Evolutionary conservation across 202 grass and related monocot species (phyloP).

Genomic region (Brachypodium distachyon): DNA sequence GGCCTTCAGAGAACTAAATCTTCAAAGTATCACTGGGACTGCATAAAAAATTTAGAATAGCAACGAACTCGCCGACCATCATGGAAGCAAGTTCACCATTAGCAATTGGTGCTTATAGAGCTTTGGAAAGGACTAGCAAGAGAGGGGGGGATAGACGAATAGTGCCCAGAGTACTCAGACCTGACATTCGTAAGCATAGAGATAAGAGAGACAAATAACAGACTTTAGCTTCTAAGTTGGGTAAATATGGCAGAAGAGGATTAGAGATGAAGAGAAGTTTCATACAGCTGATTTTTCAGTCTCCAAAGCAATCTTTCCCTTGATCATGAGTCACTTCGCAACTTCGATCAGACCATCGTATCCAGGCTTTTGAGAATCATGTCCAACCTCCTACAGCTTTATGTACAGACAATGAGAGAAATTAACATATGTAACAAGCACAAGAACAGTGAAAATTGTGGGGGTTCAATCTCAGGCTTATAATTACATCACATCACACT

Average conservation of each 20-base stretch:
- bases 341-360: conserved; percentile 76
- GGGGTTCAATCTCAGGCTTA: neutral
- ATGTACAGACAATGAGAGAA: conserved; percentile 17
- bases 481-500: neutral
- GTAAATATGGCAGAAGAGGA: neutral
- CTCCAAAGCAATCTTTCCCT: conserved; percentile 64
- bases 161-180: conserved; percentile 62
- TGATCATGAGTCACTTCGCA: conserved; percentile 58
- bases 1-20: neutral
- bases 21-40: neutral
- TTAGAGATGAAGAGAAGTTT: neutral
- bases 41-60: neutral
- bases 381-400: conserved; percentile 90
- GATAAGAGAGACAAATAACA: neutral
- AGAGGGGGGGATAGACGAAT: conserved; percentile 75
- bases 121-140: conserved; percentile 76
- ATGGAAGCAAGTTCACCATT: conserved; percentile 57
- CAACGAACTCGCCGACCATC: conserved; percentile 60
- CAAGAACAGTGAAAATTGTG: neutral
- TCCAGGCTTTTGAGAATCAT: conserved; percentile 74
- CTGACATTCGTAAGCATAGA: conserved; percentile 21
- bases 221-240: neutral
- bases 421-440: neutral
- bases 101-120: conserved; percentile 61
- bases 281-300: conserved; percentile 70